Evolutionary conservation across 495 filamentous ascomycete species (phyloP).

Genomic region (Gamarada debralockiae): DNA sequence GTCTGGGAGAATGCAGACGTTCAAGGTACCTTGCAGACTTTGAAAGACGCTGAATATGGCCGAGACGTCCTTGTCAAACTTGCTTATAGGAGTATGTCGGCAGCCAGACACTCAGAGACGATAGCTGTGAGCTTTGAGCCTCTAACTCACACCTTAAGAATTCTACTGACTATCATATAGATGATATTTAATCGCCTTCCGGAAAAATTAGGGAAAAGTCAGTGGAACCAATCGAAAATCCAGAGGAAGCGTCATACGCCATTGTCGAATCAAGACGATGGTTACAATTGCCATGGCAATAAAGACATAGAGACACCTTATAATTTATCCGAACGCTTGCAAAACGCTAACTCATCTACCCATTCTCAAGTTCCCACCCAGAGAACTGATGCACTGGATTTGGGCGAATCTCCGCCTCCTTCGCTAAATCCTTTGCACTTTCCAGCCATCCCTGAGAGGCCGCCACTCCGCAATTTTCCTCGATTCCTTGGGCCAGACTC

Average conservation of each 20-base stretch:
- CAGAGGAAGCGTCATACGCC: constrained; percentile 5
- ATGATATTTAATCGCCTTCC: constrained; percentile 12
- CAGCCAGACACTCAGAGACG: constrained; percentile 9
- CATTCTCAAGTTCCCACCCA: background rate
- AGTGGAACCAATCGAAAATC: constrained; percentile 5
- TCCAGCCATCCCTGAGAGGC: constrained; percentile 6
- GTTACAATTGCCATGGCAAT: background rate
- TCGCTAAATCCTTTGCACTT: background rate
- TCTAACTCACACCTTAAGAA: background rate
- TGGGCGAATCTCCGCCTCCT: background rate
- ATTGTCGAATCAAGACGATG: background rate
- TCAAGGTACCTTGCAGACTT: constrained; percentile 12
- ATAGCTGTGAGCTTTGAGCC: constrained; percentile 7
- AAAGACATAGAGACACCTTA: background rate
- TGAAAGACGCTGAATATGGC: constrained; percentile 16
- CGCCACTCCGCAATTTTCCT: background rate
- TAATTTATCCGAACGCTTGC: background rate
- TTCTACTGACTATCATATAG: constrained; percentile 7
- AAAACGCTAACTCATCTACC: background rate
- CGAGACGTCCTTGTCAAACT: constrained; percentile 9
- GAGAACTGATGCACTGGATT: constrained; percentile 1
- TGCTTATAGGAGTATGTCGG: constrained; percentile 9
- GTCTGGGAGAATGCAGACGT: constrained; percentile 13
- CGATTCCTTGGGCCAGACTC: constrained; percentile 11
- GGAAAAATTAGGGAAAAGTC: constrained; percentile 6